Evolutionary conservation across 306 rosid genomes (phyloP).

Genomic region (Corylus heterophylla): DNA sequence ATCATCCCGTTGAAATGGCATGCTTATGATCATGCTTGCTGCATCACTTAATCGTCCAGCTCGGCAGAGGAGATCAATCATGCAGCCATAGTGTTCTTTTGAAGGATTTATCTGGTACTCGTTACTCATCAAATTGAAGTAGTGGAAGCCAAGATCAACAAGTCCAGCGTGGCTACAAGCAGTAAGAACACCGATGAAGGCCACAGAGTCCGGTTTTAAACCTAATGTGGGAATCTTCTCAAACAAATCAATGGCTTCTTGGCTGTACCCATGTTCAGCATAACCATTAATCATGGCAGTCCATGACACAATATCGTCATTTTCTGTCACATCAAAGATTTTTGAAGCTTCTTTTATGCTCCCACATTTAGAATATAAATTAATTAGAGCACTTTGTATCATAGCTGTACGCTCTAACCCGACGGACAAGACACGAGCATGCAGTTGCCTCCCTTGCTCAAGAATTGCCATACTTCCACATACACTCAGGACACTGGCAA

Average conservation of each 20-base stretch:
- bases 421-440: constrained; percentile 57
- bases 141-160: constrained; percentile 69
- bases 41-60: constrained; percentile 72
- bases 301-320: constrained; percentile 63
- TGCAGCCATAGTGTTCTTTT: constrained; percentile 78
- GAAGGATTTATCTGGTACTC: constrained; percentile 56
- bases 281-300: constrained; percentile 81
- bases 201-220: constrained; percentile 62
- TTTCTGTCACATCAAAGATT: constrained; percentile 37
- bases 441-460: constrained; percentile 77
- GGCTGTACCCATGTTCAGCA: constrained; percentile 71
- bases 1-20: constrained; percentile 63
- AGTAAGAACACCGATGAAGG: constrained; percentile 69
- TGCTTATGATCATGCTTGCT: constrained; percentile 56
- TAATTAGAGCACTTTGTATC: constrained; percentile 68
- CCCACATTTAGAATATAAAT: constrained; percentile 79
- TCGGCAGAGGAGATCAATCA: constrained; percentile 82
- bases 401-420: constrained; percentile 56
- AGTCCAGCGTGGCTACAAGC: constrained; percentile 86
- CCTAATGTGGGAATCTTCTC: constrained; percentile 54
- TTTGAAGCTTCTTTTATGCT: constrained; percentile 61
- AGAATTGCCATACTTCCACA: constrained; percentile 82
- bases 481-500: constrained; percentile 71
- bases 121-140: constrained; percentile 50
- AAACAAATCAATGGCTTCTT: constrained; percentile 68